Percentiles rank a stretch among this genome's conserved stretches.
Conservation (phyloP, 2,329 filamentous ascomycete species). For the Aspergillus chevalieri region DNA sequence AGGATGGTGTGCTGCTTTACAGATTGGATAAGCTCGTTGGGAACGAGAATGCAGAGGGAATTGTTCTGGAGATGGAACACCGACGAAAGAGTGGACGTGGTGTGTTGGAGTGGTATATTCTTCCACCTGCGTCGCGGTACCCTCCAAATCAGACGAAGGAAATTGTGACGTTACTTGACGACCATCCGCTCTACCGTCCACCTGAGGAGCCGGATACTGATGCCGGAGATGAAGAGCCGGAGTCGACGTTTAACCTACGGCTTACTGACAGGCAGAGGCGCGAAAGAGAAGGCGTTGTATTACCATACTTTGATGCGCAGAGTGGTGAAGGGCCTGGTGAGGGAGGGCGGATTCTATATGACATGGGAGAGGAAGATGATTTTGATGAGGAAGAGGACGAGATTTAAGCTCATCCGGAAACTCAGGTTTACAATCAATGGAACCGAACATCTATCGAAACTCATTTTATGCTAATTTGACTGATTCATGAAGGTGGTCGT, state of each 20-base stretch:
- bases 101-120: constrained; percentile 62
- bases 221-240: constrained; percentile 50
- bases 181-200: constrained; percentile 64
- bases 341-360: constrained; percentile 88
- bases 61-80: constrained; percentile 81
- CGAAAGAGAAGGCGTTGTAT: constrained; percentile 79
- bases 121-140: constrained; percentile 44
- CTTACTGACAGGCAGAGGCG: constrained; percentile 84
- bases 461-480: background rate
- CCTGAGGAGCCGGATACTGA: constrained; percentile 37
- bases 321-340: constrained; percentile 64
- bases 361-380: constrained; percentile 94
- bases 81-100: constrained; percentile 74
- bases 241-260: constrained; percentile 77
- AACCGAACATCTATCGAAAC: background rate
- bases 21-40: constrained; percentile 38
- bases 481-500: constrained; percentile 3
- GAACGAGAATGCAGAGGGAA: constrained; percentile 44
- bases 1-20: constrained; percentile 72
- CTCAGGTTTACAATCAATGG: background rate
- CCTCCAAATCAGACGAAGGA: constrained; percentile 45
- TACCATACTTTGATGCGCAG: constrained; percentile 97
- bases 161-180: constrained; percentile 60
- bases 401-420: constrained; percentile 47
- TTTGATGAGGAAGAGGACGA: constrained; percentile 97